Evolutionary conservation across 345 rosid species (phyloP), one percentile per base, ranked within the genome.

Genomic region (Hevea brasiliensis): DNA sequence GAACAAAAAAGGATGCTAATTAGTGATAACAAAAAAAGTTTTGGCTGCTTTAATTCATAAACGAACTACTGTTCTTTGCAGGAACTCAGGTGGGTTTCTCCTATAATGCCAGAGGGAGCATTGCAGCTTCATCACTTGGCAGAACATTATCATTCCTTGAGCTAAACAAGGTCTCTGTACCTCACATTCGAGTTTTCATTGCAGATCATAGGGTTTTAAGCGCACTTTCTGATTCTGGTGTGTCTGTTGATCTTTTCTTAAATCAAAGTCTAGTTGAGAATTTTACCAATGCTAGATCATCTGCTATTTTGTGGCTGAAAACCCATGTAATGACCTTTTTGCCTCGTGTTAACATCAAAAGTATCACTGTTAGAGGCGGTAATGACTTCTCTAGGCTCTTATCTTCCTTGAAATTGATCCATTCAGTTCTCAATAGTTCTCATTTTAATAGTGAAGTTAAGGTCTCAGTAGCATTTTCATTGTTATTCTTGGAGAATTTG

Each of bases 381-480:
- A 27, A 27, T 23, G 79, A 80, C 67, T 67, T 83, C 18, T 58
- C 66, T 10, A 74, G 67, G 77, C 57, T 87, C 56, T 76, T 81
- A 17, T 71, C 79, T 21, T 15, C 77, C 40, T 53, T 85, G 69
- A 78, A 71, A 73, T 76, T 74, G 48, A 62, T 85, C 73, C 68
- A 78, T 62, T 75, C 81, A 14, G 61, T 66, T 21, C 60, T 85
- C 11, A 40, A 21, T 2, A 65, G 70, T 23, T 57, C 67, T 51
- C 58, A 64, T 63, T 21, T 73, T 20, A 65, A 67, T 24, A 53
- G 27, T 50, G 47, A 74, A 51, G 59, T 80, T 24, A 78, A 75
- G 72, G 77, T 84, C 17, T 84, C 89, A 0, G 81, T 78, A 51
- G 81, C 74, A 24, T 79, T 87, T 81, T 72, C 88, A 9, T 50